Base-by-base conservation (phyloP, 306 rosid genomes). In the Lathyrus sativus region DNA sequence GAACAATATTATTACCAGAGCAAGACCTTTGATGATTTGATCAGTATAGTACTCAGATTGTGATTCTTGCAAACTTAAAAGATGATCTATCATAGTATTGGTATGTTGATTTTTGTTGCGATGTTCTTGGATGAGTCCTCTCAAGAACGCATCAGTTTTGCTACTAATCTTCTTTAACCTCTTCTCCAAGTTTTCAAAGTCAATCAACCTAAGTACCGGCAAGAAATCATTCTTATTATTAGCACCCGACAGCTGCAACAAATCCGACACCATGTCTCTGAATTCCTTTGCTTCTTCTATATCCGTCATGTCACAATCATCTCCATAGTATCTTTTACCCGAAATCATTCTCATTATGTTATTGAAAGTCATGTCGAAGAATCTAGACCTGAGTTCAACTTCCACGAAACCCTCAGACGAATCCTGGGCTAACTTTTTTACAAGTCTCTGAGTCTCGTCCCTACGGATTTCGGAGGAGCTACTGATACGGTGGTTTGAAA, bases 11-110 rank as follows among this genome's bases (percentile, higher is more conserved):
- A 24, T 35, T 50, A 50, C 57, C 28, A 6, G 57, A 18, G 22
- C 11, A 50, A 50, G 74, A 6, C 88, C 88, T 38, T 86, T 86
- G 79, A 84, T 86, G 10, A 81, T 75, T 62, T 79, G 64, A 39
- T 86, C 88, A 10, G 80, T 62, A 4, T 76, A 76, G 7, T 76
- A 63, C 7, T 70, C 48, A 11, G 80, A 68, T 9, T 84, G 74
- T 0, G 82, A 60, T 2, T 84, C 48, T 22, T 82, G 88, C 4
- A 77, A 12, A 9, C 58, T 79, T 0, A 86, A 72, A 9, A 86
- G 80, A 67, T 84, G 87, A 7, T 78, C 77, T 0, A 86, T 73
- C 39, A 35, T 35, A 35, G 39, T 35, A 35, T 35, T 35, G 0
- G 39, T 35, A 7, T 35, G 39, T 7, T 42, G 46, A 0, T 11